A percentile compares a stretch with the other conserved stretches of the same genome.
Conservation (phyloP, 1,284 basidiomycete species). For the Tetrapyrgos nigripes region DNA sequence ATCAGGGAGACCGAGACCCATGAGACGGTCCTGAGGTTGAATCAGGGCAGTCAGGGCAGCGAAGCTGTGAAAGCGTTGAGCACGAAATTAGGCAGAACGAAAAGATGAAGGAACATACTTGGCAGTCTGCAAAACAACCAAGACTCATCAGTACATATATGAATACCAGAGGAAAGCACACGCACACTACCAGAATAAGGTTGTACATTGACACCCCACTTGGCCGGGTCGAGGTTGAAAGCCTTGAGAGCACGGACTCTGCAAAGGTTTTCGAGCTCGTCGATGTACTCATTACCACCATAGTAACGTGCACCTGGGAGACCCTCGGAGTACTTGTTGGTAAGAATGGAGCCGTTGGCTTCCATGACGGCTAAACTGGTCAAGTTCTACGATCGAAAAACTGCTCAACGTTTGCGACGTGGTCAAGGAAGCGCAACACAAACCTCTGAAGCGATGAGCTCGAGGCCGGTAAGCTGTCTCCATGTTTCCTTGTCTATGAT, state of each 20-base stretch:
- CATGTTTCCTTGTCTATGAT: slow-evolving; percentile 99
- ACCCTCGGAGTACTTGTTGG: slow-evolving; percentile 98
- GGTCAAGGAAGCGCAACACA: slow-evolving; percentile 24
- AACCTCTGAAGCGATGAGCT: slow-evolving; percentile 95
- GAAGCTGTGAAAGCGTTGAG: slow-evolving; percentile 68
- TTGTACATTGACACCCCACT: slow-evolving; percentile 99
- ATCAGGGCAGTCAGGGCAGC: slow-evolving; percentile 97
- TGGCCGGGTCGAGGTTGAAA: slow-evolving; percentile 92
- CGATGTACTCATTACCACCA: slow-evolving; percentile 97
- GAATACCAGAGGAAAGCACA: slow-evolving; percentile 29
- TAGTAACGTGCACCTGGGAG: slow-evolving; percentile 97
- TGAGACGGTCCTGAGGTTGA: slow-evolving; percentile 97
- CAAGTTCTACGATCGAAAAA: slow-evolving; percentile 71
- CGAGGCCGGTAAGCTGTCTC: slow-evolving; percentile 97
- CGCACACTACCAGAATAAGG: slow-evolving; percentile 94
- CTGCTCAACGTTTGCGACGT: slow-evolving; percentile 12
- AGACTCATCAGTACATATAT: slow-evolving; percentile 19
- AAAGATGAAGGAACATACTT: slow-evolving; percentile 59
- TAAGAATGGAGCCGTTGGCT: slow-evolving; percentile 98
- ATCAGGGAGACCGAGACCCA: slow-evolving; percentile 99
- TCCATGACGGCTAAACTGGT: slow-evolving; percentile 95
- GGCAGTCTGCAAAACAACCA: slow-evolving; percentile 66
- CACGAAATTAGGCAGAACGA: background rate
- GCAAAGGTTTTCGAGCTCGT: slow-evolving; percentile 95
- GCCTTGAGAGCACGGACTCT: slow-evolving; percentile 96